phyloP scores from a whole-genome alignment of 345 rosid genomes.

The Murraya paniculata region DNA sequence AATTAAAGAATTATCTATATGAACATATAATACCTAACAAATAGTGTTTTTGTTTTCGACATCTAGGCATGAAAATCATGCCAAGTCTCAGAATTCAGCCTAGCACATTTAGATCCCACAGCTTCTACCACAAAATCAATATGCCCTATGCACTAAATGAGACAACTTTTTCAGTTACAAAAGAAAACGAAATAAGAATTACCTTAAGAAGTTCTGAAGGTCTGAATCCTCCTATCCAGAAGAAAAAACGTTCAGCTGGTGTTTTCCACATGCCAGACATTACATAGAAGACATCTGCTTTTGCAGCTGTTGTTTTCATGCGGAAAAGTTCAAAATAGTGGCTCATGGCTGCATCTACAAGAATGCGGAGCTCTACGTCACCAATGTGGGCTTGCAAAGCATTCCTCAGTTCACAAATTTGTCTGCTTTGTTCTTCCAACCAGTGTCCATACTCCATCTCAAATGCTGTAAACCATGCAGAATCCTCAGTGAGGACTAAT shows the following conservation, averaged over 20 bases:
- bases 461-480: constrained; percentile 66
- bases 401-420: constrained; percentile 50
- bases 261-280: constrained; percentile 93
- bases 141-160: background rate
- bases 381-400: constrained; percentile 59
- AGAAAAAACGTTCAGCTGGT: constrained; percentile 83
- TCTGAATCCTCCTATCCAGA: constrained; percentile 94
- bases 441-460: constrained; percentile 88
- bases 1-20: background rate
- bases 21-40: background rate
- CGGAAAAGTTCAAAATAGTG: constrained; percentile 84
- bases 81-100: background rate
- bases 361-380: constrained; percentile 58
- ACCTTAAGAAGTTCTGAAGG: constrained; percentile 97
- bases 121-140: background rate
- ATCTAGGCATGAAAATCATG: background rate
- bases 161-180: background rate
- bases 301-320: constrained; percentile 75
- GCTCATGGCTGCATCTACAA: constrained; percentile 63
- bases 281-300: constrained; percentile 73
- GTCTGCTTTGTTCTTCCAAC: constrained; percentile 77
- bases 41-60: background rate
- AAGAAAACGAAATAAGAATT: constrained; percentile 1
- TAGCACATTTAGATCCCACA: background rate
- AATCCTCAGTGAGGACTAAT: constrained; percentile 8